These are phyloP conservation scores for Botrytis fabae DNA, from an alignment of 2,329 filamentous ascomycete genomes.

Conservation along the genomic window DNA sequence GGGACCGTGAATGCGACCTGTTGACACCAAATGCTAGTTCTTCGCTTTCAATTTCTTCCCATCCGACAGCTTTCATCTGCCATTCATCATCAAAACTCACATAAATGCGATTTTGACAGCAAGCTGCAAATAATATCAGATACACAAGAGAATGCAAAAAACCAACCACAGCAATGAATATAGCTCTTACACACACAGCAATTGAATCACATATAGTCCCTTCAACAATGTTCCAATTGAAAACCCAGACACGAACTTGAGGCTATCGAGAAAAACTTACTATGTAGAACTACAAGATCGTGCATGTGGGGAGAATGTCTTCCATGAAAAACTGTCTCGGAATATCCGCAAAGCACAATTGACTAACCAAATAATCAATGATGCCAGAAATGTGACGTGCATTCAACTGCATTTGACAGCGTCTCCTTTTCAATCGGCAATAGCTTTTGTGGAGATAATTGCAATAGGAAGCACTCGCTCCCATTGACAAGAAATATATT, in stretches of 20 bases:
- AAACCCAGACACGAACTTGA: background rate
- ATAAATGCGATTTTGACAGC: background rate
- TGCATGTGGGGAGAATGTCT: background rate
- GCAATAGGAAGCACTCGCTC: background rate
- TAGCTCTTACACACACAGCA: background rate
- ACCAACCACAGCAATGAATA: background rate
- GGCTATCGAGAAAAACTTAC: background rate
- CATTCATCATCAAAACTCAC: background rate
- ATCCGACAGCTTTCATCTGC: too few species aligned
- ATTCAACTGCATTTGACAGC: background rate
- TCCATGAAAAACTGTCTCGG: background rate
- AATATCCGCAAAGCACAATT: background rate
- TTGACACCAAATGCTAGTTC: background rate
- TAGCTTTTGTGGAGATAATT: background rate
- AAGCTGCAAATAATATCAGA: background rate
- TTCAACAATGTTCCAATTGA: background rate
- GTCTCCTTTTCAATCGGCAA: background rate
- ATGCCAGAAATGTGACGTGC: background rate
- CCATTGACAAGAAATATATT: too few species aligned
- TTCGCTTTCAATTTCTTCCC: background rate
- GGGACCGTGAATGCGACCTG: too few species aligned
- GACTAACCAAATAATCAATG: background rate
- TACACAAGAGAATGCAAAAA: background rate
- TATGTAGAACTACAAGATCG: background rate
- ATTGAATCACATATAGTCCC: background rate